phyloP scores from a whole-genome alignment of 176 grass and related monocot genomes.

The Rhynchospora tenuis region DNA sequence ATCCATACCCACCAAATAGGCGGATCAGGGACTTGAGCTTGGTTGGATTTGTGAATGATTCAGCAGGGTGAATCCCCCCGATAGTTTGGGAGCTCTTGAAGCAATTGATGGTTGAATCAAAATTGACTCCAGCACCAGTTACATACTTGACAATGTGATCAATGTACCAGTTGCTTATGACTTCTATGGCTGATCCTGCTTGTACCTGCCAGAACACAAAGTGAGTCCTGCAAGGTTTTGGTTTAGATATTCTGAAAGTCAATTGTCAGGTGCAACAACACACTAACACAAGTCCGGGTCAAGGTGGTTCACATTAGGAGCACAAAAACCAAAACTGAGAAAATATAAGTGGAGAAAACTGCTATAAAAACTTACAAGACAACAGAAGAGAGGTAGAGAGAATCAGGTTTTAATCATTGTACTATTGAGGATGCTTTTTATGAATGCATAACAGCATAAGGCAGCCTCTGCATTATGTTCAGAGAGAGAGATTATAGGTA shows the following conservation, averaged over 20 bases:
- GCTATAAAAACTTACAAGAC: not conserved
- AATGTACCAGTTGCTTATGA: constrained; percentile 80
- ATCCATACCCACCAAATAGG: constrained; percentile 90
- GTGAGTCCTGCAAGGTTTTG: not conserved
- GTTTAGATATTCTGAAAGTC: no score
- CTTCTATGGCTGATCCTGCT: constrained; percentile 69
- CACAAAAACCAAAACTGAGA: not conserved
- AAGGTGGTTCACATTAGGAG: not conserved
- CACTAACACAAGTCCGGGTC: not conserved
- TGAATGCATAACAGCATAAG: no score
- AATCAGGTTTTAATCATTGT: no score
- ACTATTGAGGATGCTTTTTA: no score
- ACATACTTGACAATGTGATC: constrained; percentile 86
- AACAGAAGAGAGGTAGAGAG: no score
- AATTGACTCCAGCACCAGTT: constrained; percentile 51
- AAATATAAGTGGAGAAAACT: not conserved
- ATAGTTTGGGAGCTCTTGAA: constrained; percentile 74
- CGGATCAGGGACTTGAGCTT: constrained; percentile 85
- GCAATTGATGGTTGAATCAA: constrained; percentile 53
- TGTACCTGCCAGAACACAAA: constrained; percentile 22
- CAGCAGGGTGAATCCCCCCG: constrained; percentile 58
- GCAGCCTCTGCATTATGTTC: no score
- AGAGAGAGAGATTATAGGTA: not conserved
- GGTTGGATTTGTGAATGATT: constrained; percentile 78
- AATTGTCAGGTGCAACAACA: not conserved